Base-by-base conservation (phyloP, 2,329 filamentous ascomycete species). In the Trichoderma harzianum region DNA sequence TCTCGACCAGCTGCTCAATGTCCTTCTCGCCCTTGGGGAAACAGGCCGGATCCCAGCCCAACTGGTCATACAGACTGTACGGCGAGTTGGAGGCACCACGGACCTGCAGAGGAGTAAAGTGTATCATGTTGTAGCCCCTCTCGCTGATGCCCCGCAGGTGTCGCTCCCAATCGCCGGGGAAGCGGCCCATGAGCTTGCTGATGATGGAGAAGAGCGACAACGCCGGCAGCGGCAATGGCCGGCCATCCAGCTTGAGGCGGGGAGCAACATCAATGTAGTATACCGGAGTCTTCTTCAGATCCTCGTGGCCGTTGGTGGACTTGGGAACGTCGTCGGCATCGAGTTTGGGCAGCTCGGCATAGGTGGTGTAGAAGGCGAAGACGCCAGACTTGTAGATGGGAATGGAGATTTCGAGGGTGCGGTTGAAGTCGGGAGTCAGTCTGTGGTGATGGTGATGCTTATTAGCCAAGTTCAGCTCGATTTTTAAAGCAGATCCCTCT, bases 51-150 rank as follows among this genome's bases (percentile, higher is more conserved):
- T 99, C 97, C 86, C 97, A 99, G 58, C 87, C 86, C 26, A 97
- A 86, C 83, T 99, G 97, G 78, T 99, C 93, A 80, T 92, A 97
- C 77, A 99, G 89, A 81, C 96, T 99, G 85, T 98, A 99, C 0
- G 96, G 96, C 1, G 96, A 99, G 79, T 99, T 97, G 67, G 96
- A 99, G 58, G 86, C 87, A 71, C 96, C 96, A 72, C 96, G 91
- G 72, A 92, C 87, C 86, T 97, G 96, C 75, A 99, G 85, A 11
- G 96, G 96, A 2, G 96, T 98, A 81, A 99, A 99, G 82, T 99
- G 96, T 73, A 99, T 90, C 94, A 98, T 98, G 83, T 99, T 99
- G 86, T 99, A 99, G 60, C 95, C 95, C 73, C 96, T 89, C 77
- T 93, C 90, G 79, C 93, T 93, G 80, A 99, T 97, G 32, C 96